Evolutionary conservation across 495 filamentous ascomycete genomes (phyloP).

Genomic region (Apiosordaria backusii): DNA sequence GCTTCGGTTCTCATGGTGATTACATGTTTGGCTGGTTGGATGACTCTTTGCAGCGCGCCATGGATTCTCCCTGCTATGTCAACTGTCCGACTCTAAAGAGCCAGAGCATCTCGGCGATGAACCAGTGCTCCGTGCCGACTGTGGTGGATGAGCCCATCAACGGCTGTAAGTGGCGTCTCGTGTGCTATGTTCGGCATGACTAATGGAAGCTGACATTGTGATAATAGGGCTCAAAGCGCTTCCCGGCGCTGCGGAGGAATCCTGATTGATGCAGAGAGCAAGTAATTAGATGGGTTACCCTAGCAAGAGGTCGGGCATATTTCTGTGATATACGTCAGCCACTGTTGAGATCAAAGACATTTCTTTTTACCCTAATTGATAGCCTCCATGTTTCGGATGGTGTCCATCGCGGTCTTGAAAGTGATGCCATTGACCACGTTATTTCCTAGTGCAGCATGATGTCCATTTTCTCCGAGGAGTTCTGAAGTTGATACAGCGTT

Average conservation of each 20-base stretch:
- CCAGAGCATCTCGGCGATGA: constrained; percentile 32
- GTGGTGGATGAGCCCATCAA: constrained; percentile 27
- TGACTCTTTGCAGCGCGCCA: constrained; percentile 36
- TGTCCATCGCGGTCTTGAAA: neutral
- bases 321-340: neutral
- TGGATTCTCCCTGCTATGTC: constrained; percentile 39
- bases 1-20: constrained; percentile 37
- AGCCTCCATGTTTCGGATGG: neutral
- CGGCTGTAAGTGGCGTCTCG: constrained; percentile 23
- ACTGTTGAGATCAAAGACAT: neutral
- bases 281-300: neutral
- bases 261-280: neutral
- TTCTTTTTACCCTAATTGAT: neutral
- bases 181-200: neutral
- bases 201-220: neutral
- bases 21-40: constrained; percentile 44
- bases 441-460: neutral
- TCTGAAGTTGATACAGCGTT: neutral
- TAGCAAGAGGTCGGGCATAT: neutral
- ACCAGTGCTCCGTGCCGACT: constrained; percentile 31
- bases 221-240: constrained; percentile 11
- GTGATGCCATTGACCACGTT: neutral
- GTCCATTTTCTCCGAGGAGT: neutral
- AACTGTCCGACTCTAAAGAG: constrained; percentile 39
- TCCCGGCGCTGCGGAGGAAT: constrained; percentile 6